Conservation (phyloP, 108 stramenopile genomes). For the Cyclotella atomus region DNA sequence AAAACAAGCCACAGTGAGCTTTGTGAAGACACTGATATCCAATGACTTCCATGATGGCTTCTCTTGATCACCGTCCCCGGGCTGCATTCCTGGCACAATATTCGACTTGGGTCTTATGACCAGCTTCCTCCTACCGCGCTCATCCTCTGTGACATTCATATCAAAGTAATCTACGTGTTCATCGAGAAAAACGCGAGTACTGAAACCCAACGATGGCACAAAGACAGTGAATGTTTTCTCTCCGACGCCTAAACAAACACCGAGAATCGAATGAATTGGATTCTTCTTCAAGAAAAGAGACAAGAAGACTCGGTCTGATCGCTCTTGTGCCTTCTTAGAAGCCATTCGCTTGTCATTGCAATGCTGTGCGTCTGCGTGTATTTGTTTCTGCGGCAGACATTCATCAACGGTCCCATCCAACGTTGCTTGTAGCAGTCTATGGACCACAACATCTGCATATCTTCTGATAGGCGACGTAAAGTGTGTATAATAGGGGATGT, state of each 20-base stretch:
- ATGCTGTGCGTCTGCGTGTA: constrained; percentile 62
- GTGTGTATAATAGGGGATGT: constrained; percentile 98
- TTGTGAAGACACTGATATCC: constrained; percentile 72
- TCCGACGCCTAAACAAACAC: constrained; percentile 81
- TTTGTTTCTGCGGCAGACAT: constrained; percentile 57
- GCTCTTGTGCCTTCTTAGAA: constrained; percentile 89
- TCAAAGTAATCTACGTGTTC: constrained; percentile 75
- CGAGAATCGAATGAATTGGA: constrained; percentile 66
- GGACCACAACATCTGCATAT: constrained; percentile 96
- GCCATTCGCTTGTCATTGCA: constrained; percentile 91
- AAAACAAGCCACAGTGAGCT: constrained; percentile 63
- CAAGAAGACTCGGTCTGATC: constrained; percentile 87
- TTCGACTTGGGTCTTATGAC: constrained; percentile 57
- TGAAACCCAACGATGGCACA: constrained; percentile 75
- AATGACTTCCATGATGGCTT: constrained; percentile 29
- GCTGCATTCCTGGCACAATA: constrained; percentile 32
- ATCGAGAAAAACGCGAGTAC: constrained; percentile 66
- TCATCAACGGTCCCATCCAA: constrained; percentile 77
- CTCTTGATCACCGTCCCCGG: constrained; percentile 45
- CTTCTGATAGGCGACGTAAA: constrained; percentile 96
- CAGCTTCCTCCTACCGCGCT: constrained; percentile 43
- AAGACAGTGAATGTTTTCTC: constrained; percentile 86
- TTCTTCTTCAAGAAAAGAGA: constrained; percentile 74
- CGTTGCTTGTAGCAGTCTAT: constrained; percentile 90
- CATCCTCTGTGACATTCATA: constrained; percentile 44